A percentile compares a stretch with the other conserved stretches of the same genome.
Conservation (phyloP, 106 monocot species). For the Dendrobium catenatum region DNA sequence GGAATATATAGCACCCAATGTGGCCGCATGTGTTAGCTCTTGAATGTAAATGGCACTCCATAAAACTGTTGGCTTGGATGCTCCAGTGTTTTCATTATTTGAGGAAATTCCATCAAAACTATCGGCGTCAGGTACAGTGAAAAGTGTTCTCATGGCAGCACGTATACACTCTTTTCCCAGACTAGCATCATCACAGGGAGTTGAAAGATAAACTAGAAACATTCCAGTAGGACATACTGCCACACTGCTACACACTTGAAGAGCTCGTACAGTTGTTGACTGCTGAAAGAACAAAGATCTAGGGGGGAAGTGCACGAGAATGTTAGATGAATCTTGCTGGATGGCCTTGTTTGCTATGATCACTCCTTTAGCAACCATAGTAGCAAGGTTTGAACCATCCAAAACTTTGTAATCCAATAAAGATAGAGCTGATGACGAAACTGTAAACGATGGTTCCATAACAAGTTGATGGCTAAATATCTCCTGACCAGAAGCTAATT, state of each 20-base stretch:
- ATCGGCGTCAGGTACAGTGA: constrained; percentile 10
- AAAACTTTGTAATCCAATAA: constrained; percentile 10
- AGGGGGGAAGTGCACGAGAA: constrained; percentile 72
- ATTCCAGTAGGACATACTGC: constrained; percentile 64
- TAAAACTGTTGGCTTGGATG: constrained; percentile 34
- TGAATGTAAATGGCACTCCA: constrained; percentile 76
- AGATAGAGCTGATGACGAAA: constrained; percentile 27
- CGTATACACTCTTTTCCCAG: constrained; percentile 56
- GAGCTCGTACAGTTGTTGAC: constrained; percentile 45
- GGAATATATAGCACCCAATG: constrained; percentile 26
- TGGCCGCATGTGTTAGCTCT: constrained; percentile 59
- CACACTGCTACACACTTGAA: constrained; percentile 72
- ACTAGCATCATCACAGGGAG: constrained; percentile 48
- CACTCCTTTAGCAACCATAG: constrained; percentile 58
- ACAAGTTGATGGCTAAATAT: constrained; percentile 55
- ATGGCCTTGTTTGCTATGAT: constrained; percentile 50
- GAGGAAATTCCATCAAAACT: constrained; percentile 10
- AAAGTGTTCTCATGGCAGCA: constrained; percentile 59
- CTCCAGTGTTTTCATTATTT: constrained; percentile 19
- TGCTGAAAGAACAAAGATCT: constrained; percentile 66
- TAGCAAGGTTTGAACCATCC: constrained; percentile 6
- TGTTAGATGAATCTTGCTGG: constrained; percentile 46
- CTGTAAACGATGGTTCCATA: constrained; percentile 47
- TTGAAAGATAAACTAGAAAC: constrained; percentile 76
- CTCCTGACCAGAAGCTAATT: constrained; percentile 75